A percentile compares a stretch with the other conserved stretches of the same genome.
Conservation (phyloP, 768 basidiomycete genomes). For the Pleurotus tuber-regium region DNA sequence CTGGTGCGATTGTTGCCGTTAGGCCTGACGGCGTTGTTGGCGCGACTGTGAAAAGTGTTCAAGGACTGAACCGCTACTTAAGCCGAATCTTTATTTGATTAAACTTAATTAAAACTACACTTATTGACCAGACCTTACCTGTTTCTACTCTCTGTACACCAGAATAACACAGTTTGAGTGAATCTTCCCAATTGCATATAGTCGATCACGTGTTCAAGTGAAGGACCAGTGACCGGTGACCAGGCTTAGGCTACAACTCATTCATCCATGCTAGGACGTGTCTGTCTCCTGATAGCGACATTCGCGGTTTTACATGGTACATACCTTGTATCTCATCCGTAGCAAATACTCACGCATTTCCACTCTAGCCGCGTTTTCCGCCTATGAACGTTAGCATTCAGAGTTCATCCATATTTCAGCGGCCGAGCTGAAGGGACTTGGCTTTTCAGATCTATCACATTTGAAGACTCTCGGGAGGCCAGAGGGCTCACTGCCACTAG, state of each 20-base stretch:
- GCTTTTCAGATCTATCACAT: slow-evolving; percentile 63
- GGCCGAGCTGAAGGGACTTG: slow-evolving; percentile 10
- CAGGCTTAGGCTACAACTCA: too few relatives aligned
- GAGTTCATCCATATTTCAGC: not conserved
- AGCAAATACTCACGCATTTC: not conserved
- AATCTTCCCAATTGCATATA: too few relatives aligned
- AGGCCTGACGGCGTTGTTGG: slow-evolving; percentile 48
- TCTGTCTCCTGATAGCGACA: slow-evolving; percentile 44
- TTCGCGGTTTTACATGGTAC: slow-evolving; percentile 55
- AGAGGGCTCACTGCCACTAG: slow-evolving; percentile 61
- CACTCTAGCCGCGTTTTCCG: slow-evolving; percentile 68
- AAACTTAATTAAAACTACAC: too few relatives aligned
- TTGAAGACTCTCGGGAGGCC: slow-evolving; percentile 74
- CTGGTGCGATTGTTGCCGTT: slow-evolving; percentile 13
- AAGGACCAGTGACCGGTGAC: too few relatives aligned
- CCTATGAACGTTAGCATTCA: slow-evolving; percentile 66
- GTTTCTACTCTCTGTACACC: too few relatives aligned
- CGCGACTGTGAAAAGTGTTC: slow-evolving; percentile 31
- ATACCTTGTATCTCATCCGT: slow-evolving; percentile 10
- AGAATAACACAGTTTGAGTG: too few relatives aligned
- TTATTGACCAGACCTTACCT: too few relatives aligned
- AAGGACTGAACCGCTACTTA: slow-evolving; percentile 35
- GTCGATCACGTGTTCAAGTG: too few relatives aligned
- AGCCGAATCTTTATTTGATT: slow-evolving; percentile 5
- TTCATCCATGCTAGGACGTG: slow-evolving; percentile 41